These are phyloP conservation scores for Penicillium corylophilum DNA, from an alignment of 2,329 filamentous ascomycete species.

Conservation along the genomic window DNA sequence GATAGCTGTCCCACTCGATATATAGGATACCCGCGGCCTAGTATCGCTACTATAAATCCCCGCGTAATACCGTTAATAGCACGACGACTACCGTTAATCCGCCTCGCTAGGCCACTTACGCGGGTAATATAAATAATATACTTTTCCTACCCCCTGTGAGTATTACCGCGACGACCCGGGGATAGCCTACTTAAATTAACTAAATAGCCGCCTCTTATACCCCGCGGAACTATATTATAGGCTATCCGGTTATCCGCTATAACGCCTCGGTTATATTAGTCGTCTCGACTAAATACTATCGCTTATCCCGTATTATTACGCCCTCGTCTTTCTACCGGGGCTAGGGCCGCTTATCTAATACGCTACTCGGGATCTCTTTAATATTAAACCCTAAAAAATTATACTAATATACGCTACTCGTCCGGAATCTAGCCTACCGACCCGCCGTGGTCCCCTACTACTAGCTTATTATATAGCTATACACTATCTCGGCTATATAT, in stretches of 20 bases:
- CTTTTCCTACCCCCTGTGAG: not conserved
- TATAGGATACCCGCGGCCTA: not conserved
- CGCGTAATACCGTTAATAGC: not conserved
- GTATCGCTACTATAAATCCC: not conserved
- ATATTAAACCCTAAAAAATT: not conserved
- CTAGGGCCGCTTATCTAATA: no score
- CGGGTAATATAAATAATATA: constrained; percentile 5
- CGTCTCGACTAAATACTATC: not conserved
- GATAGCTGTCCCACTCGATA: constrained; percentile 7
- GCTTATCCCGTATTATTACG: not conserved
- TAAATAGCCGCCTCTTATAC: not conserved
- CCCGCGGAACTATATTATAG: not conserved
- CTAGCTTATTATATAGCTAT: not conserved
- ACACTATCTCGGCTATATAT: not conserved
- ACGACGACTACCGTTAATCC: not conserved
- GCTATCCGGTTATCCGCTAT: not conserved
- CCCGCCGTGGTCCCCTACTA: not conserved
- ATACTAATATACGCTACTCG: constrained; percentile 3
- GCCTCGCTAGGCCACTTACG: not conserved
- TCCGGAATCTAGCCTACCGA: not conserved
- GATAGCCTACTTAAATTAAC: not conserved
- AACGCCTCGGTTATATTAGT: not conserved
- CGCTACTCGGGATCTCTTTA: no score
- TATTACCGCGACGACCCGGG: not conserved
- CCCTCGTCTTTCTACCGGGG: no score